Percentiles rank a stretch among this genome's conserved stretches.
Evolutionary conservation across 2,329 filamentous ascomycete genomes (phyloP).

Genomic region (Colletotrichum lentis): DNA sequence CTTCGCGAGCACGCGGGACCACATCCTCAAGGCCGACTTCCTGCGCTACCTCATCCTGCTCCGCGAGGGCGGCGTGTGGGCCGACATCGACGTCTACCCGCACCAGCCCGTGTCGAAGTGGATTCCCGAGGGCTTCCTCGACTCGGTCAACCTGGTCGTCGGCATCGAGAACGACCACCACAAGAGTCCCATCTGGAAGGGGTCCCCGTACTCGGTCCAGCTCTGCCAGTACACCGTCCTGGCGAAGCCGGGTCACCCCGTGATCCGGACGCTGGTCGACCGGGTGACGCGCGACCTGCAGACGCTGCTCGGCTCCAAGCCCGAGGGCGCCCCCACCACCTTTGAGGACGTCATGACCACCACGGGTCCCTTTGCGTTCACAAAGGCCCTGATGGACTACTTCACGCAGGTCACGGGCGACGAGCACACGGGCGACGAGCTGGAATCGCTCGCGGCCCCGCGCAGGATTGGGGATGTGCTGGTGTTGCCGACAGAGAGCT

Average conservation of each 20-base stretch:
- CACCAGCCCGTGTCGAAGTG: slow-evolving; percentile 72
- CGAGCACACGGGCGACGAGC: slow-evolving; percentile 44
- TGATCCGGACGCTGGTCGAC: slow-evolving; percentile 71
- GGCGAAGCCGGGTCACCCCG: slow-evolving; percentile 74
- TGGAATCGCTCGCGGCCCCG: slow-evolving; percentile 44
- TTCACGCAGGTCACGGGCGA: slow-evolving; percentile 42
- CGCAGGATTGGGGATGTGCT: slow-evolving; percentile 47
- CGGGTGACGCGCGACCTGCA: slow-evolving; percentile 60
- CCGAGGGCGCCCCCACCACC: slow-evolving; percentile 31
- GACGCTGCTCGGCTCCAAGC: slow-evolving; percentile 39
- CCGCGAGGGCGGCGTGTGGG: slow-evolving; percentile 75
- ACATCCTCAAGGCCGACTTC: slow-evolving; percentile 66
- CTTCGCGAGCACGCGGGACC: slow-evolving; percentile 56
- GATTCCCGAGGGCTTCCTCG: slow-evolving; percentile 69
- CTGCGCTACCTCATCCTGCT: slow-evolving; percentile 70
- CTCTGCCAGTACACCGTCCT: slow-evolving; percentile 81
- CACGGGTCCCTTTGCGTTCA: slow-evolving; percentile 47
- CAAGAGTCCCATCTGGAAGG: slow-evolving; percentile 54
- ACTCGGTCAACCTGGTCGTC: slow-evolving; percentile 70
- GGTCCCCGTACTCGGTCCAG: slow-evolving; percentile 74
- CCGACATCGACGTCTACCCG: slow-evolving; percentile 72
- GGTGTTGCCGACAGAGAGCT: slow-evolving; percentile 45
- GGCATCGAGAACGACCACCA: slow-evolving; percentile 73
- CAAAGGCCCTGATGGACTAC: slow-evolving; percentile 45
- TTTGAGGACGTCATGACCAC: slow-evolving; percentile 47